These are phyloP conservation scores for Waltergamsia citrina DNA, from an alignment of 2,329 filamentous ascomycete genomes.

Conservation along the genomic window DNA sequence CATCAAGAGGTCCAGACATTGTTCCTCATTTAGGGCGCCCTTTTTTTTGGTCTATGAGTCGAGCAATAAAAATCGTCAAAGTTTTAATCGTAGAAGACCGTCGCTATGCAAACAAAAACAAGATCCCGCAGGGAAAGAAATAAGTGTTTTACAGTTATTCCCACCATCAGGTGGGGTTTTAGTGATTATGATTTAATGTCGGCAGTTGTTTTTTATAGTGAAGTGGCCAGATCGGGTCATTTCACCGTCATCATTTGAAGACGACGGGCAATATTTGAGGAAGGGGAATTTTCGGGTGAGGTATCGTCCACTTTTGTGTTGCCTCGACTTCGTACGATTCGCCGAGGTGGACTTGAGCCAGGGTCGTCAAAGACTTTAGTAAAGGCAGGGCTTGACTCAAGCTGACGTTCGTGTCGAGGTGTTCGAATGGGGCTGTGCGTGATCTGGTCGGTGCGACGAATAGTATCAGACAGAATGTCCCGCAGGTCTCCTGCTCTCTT, in stretches of 20 bases:
- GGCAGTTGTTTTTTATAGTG: background rate
- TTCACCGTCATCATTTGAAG: slow-evolving; percentile 59
- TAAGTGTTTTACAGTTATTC: slow-evolving; percentile 15
- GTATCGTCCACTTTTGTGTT: slow-evolving; percentile 37
- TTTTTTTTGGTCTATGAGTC: slow-evolving; percentile 3
- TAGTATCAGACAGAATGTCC: slow-evolving; percentile 48
- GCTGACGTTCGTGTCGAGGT: slow-evolving; percentile 30
- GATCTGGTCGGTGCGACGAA: slow-evolving; percentile 49
- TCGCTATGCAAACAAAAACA: slow-evolving; percentile 27
- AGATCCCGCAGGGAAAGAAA: slow-evolving; percentile 3
- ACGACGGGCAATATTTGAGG: slow-evolving; percentile 37
- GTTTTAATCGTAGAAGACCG: slow-evolving; percentile 9
- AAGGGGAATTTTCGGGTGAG: slow-evolving; percentile 43
- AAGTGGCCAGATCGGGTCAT: slow-evolving; percentile 18
- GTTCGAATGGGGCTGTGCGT: slow-evolving; percentile 46
- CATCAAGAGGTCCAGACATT: background rate
- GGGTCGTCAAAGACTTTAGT: slow-evolving; percentile 58
- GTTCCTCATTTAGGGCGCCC: slow-evolving; percentile 2
- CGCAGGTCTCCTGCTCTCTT: slow-evolving; percentile 51
- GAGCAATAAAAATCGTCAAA: slow-evolving; percentile 1
- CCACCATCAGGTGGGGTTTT: background rate
- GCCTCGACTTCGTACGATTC: slow-evolving; percentile 41
- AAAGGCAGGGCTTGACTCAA: slow-evolving; percentile 56
- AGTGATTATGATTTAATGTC: background rate
- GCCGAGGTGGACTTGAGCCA: slow-evolving; percentile 42